Conservation (phyloP, 2,329 filamentous ascomycete species). For the Corynespora cassiicola region DNA sequence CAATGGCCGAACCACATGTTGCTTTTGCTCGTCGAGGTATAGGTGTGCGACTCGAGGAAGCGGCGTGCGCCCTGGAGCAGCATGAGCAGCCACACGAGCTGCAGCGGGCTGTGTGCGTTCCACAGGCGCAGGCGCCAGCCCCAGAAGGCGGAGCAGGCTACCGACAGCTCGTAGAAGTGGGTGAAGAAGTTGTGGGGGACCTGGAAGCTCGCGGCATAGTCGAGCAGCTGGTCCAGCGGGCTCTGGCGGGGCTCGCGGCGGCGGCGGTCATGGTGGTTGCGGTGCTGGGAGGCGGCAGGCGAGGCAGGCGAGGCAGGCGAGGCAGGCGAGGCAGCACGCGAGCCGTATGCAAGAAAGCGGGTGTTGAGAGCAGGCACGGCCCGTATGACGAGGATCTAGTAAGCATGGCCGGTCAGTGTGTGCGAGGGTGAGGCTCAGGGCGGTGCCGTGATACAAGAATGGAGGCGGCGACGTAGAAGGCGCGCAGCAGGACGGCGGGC, state of each 20-base stretch:
- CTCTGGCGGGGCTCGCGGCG: slow-evolving; percentile 2
- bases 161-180: slow-evolving; percentile 82
- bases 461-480: slow-evolving; percentile 45
- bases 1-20: slow-evolving; percentile 89
- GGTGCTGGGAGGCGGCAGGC: too few species aligned
- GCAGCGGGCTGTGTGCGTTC: slow-evolving; percentile 59
- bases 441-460: slow-evolving; percentile 47
- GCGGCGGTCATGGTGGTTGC: not conserved
- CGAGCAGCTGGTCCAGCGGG: slow-evolving; percentile 46
- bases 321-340: slow-evolving; percentile 50
- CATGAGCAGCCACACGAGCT: slow-evolving; percentile 75
- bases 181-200: slow-evolving; percentile 90
- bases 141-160: slow-evolving; percentile 77
- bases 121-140: slow-evolving; percentile 63
- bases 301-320: too few species aligned
- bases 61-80: slow-evolving; percentile 76
- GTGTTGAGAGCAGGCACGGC: slow-evolving; percentile 57
- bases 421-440: slow-evolving; percentile 16
- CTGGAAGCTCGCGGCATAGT: slow-evolving; percentile 60
- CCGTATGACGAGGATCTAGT: slow-evolving; percentile 59
- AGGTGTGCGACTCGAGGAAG: slow-evolving; percentile 73
- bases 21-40: slow-evolving; percentile 73
- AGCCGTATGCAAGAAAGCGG: slow-evolving; percentile 68
- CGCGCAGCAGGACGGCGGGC: slow-evolving; percentile 35
- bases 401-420: slow-evolving; percentile 36